These are phyloP conservation scores for Thraustotheca clavata DNA, from an alignment of 352 stramenopile species.

Conservation along the genomic window DNA sequence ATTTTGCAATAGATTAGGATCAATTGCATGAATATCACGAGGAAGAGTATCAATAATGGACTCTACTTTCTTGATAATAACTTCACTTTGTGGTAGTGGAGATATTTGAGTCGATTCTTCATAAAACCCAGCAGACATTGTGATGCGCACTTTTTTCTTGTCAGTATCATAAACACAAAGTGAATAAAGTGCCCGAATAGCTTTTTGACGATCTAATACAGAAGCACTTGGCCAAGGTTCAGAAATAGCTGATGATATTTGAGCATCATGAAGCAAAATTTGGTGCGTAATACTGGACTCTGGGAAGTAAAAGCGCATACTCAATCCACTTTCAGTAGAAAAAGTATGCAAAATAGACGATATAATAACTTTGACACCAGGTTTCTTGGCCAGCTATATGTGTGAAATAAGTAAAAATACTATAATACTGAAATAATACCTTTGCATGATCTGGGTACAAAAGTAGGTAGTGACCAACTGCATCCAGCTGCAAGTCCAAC, in stretches of 20 bases:
- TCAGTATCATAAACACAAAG: constrained; percentile 11
- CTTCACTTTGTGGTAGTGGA: not conserved
- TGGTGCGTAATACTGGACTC: constrained; percentile 3
- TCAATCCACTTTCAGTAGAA: not conserved
- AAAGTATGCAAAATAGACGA: not conserved
- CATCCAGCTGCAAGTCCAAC: not conserved
- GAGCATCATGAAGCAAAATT: not conserved
- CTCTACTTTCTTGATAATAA: not conserved
- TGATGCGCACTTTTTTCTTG: not conserved
- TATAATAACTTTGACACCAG: not conserved
- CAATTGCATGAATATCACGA: not conserved
- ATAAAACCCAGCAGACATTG: not conserved
- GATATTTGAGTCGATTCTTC: not conserved
- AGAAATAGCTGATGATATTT: not conserved
- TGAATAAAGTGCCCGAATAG: not conserved
- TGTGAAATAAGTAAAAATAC: not conserved
- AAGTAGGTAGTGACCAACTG: not conserved
- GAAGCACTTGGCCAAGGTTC: constrained; percentile 1
- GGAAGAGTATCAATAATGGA: not conserved
- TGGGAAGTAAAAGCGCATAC: constrained; percentile 1
- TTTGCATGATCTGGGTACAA: constrained; percentile 1
- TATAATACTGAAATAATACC: not conserved
- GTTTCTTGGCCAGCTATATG: not conserved
- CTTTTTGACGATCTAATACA: not conserved
- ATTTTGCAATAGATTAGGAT: constrained; percentile 9